These are phyloP conservation scores for Adansonia gregorii DNA, from an alignment of 441 rosid species.

Conservation along the genomic window DNA sequence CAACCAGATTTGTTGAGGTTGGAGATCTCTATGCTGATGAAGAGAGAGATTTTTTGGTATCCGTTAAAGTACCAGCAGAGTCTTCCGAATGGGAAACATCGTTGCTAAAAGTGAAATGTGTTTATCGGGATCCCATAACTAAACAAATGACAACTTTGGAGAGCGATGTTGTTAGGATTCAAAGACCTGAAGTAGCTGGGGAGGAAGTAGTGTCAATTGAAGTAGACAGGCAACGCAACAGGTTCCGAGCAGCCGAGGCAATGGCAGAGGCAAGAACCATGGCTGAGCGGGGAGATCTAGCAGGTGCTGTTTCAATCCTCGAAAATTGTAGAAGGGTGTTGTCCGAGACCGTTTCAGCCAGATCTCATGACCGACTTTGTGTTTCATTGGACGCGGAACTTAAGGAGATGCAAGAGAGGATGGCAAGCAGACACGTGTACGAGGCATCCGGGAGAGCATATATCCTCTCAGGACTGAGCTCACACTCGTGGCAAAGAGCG, in stretches of 20 bases:
- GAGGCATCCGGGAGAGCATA: slow-evolving; percentile 97
- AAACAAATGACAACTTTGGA: slow-evolving; percentile 61
- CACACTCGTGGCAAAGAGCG: slow-evolving; percentile 99
- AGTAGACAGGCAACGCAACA: slow-evolving; percentile 93
- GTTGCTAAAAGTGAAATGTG: slow-evolving; percentile 74
- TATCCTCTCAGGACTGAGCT: slow-evolving; percentile 94
- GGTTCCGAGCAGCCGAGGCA: slow-evolving; percentile 87
- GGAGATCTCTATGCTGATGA: slow-evolving; percentile 99
- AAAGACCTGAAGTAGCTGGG: slow-evolving; percentile 58
- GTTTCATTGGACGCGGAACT: slow-evolving; percentile 85
- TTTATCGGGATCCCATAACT: slow-evolving; percentile 76
- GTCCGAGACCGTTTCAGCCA: slow-evolving; percentile 71
- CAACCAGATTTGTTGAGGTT: slow-evolving; percentile 64
- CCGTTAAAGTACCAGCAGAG: slow-evolving; percentile 61
- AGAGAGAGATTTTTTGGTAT: slow-evolving; percentile 80
- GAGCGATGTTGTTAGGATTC: slow-evolving; percentile 58
- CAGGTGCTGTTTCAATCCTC: slow-evolving; percentile 67
- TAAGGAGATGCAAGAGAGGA: slow-evolving; percentile 96
- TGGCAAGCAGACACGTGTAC: slow-evolving; percentile 89
- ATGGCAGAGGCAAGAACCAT: slow-evolving; percentile 73
- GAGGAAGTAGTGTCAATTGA: slow-evolving; percentile 64
- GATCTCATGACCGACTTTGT: slow-evolving; percentile 72
- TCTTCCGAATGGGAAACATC: slow-evolving; percentile 46
- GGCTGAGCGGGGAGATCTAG: slow-evolving; percentile 86
- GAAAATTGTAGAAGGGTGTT: slow-evolving; percentile 61